These are phyloP conservation scores for Fomitopsis schrenkii DNA, from an alignment of 1,284 basidiomycete species.

Conservation along the genomic window DNA sequence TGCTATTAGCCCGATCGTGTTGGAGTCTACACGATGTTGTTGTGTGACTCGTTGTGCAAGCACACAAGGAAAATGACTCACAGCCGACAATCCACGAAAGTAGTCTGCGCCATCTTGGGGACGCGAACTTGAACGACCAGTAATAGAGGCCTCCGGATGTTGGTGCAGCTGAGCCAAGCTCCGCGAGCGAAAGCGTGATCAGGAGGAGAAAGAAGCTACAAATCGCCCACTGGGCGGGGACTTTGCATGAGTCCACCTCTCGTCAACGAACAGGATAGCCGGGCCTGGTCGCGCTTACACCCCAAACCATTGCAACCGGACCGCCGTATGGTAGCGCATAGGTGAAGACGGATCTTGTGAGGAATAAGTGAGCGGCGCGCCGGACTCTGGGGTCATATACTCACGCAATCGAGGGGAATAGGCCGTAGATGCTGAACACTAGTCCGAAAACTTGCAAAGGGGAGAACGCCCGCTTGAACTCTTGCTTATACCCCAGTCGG, in stretches of 20 bases:
- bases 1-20: constrained; percentile 69
- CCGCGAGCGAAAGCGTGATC: constrained; percentile 67
- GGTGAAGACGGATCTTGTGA: constrained; percentile 55
- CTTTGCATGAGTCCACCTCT: background rate
- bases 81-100: constrained; percentile 80
- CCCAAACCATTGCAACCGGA: constrained; percentile 80
- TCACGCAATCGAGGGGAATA: constrained; percentile 37
- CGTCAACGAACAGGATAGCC: background rate
- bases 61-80: constrained; percentile 21
- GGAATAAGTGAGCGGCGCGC: background rate
- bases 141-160: constrained; percentile 78
- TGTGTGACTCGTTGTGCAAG: background rate
- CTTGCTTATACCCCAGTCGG: constrained; percentile 62
- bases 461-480: constrained; percentile 65
- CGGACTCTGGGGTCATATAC: background rate
- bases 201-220: constrained; percentile 54
- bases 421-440: constrained; percentile 62
- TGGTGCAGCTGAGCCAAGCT: constrained; percentile 70
- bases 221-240: constrained; percentile 45
- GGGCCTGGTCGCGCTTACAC: constrained; percentile 39
- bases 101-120: constrained; percentile 60
- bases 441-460: constrained; percentile 66
- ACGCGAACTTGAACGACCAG: constrained; percentile 70
- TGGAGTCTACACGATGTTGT: constrained; percentile 45
- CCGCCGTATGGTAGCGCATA: constrained; percentile 79